Conservation (phyloP, 2,329 filamentous ascomycete genomes). For the Daldinia sp. region DNA sequence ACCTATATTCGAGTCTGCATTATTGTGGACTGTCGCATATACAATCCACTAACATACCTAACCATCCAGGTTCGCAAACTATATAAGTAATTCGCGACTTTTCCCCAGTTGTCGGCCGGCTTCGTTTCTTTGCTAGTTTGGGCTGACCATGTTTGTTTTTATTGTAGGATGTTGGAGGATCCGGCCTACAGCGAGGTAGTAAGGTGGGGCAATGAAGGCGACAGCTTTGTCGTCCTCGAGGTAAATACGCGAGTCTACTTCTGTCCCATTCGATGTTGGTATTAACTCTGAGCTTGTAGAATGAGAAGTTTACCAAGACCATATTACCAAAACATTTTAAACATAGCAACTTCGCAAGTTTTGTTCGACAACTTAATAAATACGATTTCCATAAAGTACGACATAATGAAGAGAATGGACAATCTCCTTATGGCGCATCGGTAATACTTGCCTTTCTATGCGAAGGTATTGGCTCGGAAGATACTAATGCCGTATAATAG, state of each 20-base stretch:
- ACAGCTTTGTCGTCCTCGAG: constrained; percentile 97
- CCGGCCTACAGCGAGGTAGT: constrained; percentile 93
- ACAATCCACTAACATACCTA: constrained; percentile 48
- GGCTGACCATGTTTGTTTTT: constrained; percentile 50
- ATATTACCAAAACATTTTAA: constrained; percentile 88
- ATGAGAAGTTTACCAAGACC: constrained; percentile 89
- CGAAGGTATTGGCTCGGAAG: constrained; percentile 35
- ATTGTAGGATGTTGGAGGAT: constrained; percentile 90
- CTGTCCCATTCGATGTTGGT: constrained; percentile 31
- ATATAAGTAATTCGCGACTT: constrained; percentile 80
- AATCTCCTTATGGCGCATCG: constrained; percentile 83
- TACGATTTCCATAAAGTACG: constrained; percentile 91
- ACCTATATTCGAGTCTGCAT: constrained; percentile 33
- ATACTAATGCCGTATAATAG: constrained; percentile 60
- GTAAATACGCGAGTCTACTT: constrained; percentile 62
- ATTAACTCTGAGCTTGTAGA: constrained; percentile 65
- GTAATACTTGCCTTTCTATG: constrained; percentile 61
- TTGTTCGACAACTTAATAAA: constrained; percentile 82
- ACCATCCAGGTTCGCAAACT: constrained; percentile 87
- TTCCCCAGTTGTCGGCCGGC: constrained; percentile 32
- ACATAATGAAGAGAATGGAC: constrained; percentile 86
- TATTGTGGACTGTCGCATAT: constrained; percentile 44
- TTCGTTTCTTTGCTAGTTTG: constrained; percentile 4
- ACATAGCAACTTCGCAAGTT: constrained; percentile 85
- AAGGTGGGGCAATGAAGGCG: constrained; percentile 92